These are phyloP conservation scores for Russula earlei DNA, from an alignment of 768 basidiomycete species.

Conservation along the genomic window DNA sequence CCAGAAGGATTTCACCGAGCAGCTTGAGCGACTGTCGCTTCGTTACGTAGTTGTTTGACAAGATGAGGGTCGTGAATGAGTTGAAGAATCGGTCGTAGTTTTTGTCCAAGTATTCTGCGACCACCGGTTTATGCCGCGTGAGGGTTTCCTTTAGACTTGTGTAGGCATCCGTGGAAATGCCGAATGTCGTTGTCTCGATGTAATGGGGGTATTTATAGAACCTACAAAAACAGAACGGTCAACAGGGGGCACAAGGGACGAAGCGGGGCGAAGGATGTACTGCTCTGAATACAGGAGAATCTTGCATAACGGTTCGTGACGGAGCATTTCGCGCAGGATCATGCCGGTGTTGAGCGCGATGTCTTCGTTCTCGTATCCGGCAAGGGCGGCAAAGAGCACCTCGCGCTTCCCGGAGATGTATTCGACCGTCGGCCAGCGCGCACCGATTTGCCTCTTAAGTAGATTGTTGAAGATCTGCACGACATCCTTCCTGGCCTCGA, in stretches of 20 bases:
- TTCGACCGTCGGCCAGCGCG: constrained; percentile 93
- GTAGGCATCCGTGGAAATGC: constrained; percentile 96
- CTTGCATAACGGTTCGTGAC: constrained; percentile 85
- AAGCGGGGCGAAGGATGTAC: constrained; percentile 44
- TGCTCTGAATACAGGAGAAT: constrained; percentile 88
- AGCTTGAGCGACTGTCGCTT: constrained; percentile 98
- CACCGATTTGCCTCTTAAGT: constrained; percentile 82
- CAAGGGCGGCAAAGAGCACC: constrained; percentile 74
- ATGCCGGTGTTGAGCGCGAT: constrained; percentile 96
- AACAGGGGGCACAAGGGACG: background rate
- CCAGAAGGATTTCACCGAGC: constrained; percentile 93
- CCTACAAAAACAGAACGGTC: constrained; percentile 31
- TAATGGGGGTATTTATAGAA: constrained; percentile 96
- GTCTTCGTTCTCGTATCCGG: constrained; percentile 92
- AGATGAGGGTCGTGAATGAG: constrained; percentile 86
- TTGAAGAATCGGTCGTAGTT: constrained; percentile 98
- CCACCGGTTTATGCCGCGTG: constrained; percentile 96
- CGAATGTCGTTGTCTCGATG: constrained; percentile 96
- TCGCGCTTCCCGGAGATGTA: constrained; percentile 74
- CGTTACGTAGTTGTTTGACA: constrained; percentile 97
- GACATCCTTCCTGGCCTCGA: constrained; percentile 84
- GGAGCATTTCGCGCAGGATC: constrained; percentile 94
- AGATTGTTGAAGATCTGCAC: constrained; percentile 87
- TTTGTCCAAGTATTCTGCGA: constrained; percentile 91
- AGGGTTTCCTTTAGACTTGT: constrained; percentile 96